phyloP scores from a whole-genome alignment of 441 rosid species.

The Raphanus hybrid region DNA sequence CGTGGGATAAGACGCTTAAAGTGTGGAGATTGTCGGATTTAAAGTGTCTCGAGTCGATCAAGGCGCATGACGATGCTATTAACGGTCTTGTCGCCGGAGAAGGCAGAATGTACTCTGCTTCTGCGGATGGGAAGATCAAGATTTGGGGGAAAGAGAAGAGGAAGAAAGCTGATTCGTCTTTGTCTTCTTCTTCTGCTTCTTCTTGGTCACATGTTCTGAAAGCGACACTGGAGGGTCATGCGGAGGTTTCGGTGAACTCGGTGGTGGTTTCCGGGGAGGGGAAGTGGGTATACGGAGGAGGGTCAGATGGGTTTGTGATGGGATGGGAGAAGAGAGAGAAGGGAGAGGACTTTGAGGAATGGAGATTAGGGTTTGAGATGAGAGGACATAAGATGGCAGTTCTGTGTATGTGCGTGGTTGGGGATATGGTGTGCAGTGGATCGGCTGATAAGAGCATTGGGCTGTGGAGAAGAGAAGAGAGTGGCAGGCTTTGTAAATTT shows the following conservation, averaged over 20 bases:
- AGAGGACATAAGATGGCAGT: constrained; percentile 81
- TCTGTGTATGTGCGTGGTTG: constrained; percentile 68
- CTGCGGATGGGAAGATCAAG: constrained; percentile 89
- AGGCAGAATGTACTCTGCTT: constrained; percentile 78
- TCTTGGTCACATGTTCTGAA: constrained; percentile 55
- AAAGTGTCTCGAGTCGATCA: constrained; percentile 87
- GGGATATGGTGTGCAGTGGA: constrained; percentile 75
- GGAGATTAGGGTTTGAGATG: constrained; percentile 71
- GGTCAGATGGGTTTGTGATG: constrained; percentile 86
- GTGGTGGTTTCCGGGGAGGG: constrained; percentile 80
- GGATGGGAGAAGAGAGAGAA: constrained; percentile 70
- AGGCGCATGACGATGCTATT: constrained; percentile 91
- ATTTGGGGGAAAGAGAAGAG: constrained; percentile 67
- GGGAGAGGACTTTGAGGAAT: constrained; percentile 51
- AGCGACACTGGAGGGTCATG: constrained; percentile 73
- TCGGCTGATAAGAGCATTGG: constrained; percentile 89
- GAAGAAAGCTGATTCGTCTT: constrained; percentile 23
- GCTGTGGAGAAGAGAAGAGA: constrained; percentile 70
- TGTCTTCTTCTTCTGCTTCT: constrained; percentile 31
- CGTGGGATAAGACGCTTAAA: constrained; percentile 92
- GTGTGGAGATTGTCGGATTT: constrained; percentile 89
- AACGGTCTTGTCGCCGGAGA: constrained; percentile 67
- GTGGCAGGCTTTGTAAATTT: constrained; percentile 57
- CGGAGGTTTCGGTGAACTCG: constrained; percentile 77
- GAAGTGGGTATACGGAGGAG: constrained; percentile 86